phyloP scores from a whole-genome alignment of 768 basidiomycete species.

The Candolleomyces eurysporus region DNA sequence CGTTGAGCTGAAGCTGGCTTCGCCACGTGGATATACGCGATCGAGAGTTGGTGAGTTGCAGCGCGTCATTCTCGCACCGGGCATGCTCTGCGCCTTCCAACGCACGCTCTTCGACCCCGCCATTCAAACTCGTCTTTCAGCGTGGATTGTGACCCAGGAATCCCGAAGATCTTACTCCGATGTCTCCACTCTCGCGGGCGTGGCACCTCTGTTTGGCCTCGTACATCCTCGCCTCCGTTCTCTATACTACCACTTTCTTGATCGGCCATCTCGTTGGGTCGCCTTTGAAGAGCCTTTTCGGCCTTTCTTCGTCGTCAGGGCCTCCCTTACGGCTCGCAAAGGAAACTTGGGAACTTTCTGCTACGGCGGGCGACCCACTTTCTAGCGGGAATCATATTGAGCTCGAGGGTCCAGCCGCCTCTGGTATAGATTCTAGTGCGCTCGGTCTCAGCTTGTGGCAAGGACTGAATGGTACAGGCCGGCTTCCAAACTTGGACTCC shows the following conservation, averaged over 20 bases:
- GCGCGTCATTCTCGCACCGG: too few species aligned
- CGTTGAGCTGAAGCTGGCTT: too few species aligned
- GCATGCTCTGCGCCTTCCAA: too few species aligned
- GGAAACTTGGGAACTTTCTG: slow-evolving; percentile 6
- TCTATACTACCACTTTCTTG: slow-evolving; percentile 44
- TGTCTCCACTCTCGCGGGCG: slow-evolving; percentile 7
- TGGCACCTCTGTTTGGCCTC: slow-evolving; percentile 25
- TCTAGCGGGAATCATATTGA: slow-evolving; percentile 4
- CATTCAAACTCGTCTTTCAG: too few species aligned
- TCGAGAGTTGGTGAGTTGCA: too few species aligned
- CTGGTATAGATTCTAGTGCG: background rate
- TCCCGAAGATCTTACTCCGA: background rate
- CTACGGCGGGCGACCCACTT: background rate
- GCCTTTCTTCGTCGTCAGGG: slow-evolving; percentile 14
- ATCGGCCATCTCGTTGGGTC: slow-evolving; percentile 31
- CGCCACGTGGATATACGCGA: too few species aligned
- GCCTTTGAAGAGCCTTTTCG: slow-evolving; percentile 22
- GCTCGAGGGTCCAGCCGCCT: background rate
- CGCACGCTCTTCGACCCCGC: too few species aligned
- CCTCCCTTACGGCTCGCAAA: slow-evolving; percentile 5
- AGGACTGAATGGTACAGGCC: slow-evolving; percentile 7
- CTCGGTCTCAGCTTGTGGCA: background rate
- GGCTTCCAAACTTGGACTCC: slow-evolving; percentile 19
- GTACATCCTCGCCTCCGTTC: slow-evolving; percentile 38
- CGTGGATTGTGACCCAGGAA: too few species aligned